Evolutionary conservation across 495 filamentous ascomycete species (phyloP), one percentile per base, ranked within the genome.

Genomic region (Darksidea phi): DNA sequence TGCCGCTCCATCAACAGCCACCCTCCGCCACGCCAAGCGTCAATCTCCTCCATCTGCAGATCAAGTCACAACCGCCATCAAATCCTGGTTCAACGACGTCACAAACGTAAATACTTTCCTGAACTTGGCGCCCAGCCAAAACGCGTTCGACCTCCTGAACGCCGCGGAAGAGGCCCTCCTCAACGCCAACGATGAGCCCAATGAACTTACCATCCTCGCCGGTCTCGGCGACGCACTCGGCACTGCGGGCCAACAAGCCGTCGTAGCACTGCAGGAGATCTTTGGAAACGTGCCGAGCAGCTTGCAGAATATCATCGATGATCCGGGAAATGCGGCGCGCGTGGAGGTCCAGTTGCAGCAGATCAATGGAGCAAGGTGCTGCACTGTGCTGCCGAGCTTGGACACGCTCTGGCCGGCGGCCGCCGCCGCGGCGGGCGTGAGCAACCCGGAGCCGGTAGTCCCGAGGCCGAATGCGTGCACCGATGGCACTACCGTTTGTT

Each of bases 301-400:
- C 3, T 25, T 57, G 2, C 54, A 57, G 20, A 48, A n/a, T n/a
- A n/a, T n/a, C n/a, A n/a, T n/a, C n/a, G n/a, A n/a, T n/a, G n/a
- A n/a, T n/a, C n/a, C n/a, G n/a, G n/a, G n/a, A n/a, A n/a, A n/a
- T n/a, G n/a, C n/a, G n/a, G n/a, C n/a, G n/a, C n/a, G n/a, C n/a
- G n/a, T 34, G n/a, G n/a, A 47, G 37, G 48, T 41, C 11, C 54
- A 57, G 41, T 28, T 57, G 37, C 37, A 57, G 54, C 38, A 57
- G 25, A 57, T 57, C 41, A 57, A 57, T 41, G 34, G 18, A 4
- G 37, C 25, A 21, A 46, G 54, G 23, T 57, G 54, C 54, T 57
- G 54, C 41, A 57, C 46, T 57, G 54, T 57, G 37, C 24, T 57
- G 5, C 54, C 54, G 6, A 41, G n/a, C 4, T 34, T 57, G 54